Evolutionary conservation across 2,329 filamentous ascomycete species (phyloP).

Genomic region (Phaeosphaeria sp.): DNA sequence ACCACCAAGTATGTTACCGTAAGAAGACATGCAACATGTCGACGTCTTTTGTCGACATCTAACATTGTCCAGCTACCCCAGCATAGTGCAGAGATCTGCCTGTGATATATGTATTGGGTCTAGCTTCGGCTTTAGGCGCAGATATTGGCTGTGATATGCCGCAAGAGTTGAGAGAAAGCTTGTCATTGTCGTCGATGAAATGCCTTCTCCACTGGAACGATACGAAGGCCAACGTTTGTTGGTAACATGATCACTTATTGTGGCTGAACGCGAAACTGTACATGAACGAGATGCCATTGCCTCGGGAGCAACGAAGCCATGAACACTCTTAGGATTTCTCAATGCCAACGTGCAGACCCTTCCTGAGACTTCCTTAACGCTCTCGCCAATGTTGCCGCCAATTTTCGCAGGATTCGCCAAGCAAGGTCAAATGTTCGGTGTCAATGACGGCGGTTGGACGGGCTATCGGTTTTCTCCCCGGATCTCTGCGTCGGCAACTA

Average conservation of each 20-base stretch:
- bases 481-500: constrained; percentile 8
- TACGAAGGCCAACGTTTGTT: background rate
- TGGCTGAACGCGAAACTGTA: no score
- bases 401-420: background rate
- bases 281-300: no score
- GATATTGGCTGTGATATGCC: background rate
- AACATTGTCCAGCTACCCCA: no score
- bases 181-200: no score
- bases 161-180: no score
- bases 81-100: background rate
- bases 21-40: no score
- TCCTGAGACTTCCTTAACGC: background rate
- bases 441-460: background rate
- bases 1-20: no score
- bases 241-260: no score
- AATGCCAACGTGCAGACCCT: background rate
- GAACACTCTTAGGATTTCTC: background rate
- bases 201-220: no score
- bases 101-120: background rate
- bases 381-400: background rate
- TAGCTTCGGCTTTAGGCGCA: background rate
- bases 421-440: background rate
- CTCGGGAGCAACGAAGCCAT: background rate
- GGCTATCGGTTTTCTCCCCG: constrained; percentile 11
- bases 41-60: no score